Evolutionary conservation across 2,329 filamentous ascomycete genomes (phyloP).

Genomic region (Penicillium sp.): DNA sequence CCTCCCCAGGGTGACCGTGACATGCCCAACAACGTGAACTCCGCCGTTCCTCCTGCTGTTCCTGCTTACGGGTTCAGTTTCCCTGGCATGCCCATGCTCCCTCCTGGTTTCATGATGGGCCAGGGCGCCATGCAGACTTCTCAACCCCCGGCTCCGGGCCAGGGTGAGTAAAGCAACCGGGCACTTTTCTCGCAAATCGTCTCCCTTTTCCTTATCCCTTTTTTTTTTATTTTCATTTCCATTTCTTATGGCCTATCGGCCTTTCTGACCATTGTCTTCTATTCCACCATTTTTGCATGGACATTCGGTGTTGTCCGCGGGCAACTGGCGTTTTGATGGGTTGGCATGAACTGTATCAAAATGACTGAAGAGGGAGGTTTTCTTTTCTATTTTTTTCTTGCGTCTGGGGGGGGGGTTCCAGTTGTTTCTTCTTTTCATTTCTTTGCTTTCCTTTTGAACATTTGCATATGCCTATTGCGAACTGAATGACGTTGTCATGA

Average conservation of each 20-base stretch:
- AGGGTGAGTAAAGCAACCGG: conserved; percentile 25
- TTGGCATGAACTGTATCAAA: conserved; percentile 3
- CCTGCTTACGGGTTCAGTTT: conserved; percentile 58
- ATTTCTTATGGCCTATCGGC: not conserved
- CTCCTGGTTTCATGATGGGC: conserved; percentile 49
- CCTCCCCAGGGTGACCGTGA: conserved; percentile 36
- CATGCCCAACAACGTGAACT: conserved; percentile 34
- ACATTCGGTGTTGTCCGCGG: not conserved
- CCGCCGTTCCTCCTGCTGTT: conserved; percentile 55
- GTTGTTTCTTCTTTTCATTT: not conserved
- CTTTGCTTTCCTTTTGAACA: not conserved
- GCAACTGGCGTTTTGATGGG: conserved; percentile 1
- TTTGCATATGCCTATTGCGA: not conserved
- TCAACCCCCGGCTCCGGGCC: conserved; percentile 42
- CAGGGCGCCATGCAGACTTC: conserved; percentile 31
- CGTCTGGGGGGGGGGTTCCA: not conserved
- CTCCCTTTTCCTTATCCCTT: not conserved
- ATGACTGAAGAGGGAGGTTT: not conserved
- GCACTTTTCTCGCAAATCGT: not conserved
- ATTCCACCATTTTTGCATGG: conserved; percentile 1
- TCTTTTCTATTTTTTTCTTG: not conserved
- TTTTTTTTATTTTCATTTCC: conserved; percentile 1
- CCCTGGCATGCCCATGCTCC: conserved; percentile 50
- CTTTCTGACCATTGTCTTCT: not conserved
- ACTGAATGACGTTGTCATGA: not conserved